Evolutionary conservation across 2,329 filamentous ascomycete species (phyloP).

Genomic region (Colletotrichum costaricense): DNA sequence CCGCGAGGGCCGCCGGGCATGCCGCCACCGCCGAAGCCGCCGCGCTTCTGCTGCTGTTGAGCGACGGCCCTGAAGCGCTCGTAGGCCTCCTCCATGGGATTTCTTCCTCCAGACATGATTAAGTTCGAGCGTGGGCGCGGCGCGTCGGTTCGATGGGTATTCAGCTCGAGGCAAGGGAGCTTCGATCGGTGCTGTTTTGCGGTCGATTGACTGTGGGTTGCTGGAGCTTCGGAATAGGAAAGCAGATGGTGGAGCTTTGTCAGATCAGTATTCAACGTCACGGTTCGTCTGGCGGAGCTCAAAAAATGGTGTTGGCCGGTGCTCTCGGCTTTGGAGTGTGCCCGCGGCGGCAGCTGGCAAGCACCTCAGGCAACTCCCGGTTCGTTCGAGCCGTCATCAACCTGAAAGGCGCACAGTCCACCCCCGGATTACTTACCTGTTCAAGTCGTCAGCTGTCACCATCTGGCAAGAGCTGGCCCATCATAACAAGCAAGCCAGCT

Average conservation of each 20-base stretch:
- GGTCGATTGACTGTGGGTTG: background rate
- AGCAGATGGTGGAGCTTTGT: slow-evolving; percentile 31
- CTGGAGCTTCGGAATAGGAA: slow-evolving; percentile 13
- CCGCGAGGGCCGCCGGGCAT: slow-evolving; percentile 51
- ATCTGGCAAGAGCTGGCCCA: background rate
- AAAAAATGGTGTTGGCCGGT: slow-evolving; percentile 33
- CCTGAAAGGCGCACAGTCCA: slow-evolving; percentile 2
- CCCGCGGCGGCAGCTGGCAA: background rate
- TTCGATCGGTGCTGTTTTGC: background rate
- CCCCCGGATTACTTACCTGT: background rate
- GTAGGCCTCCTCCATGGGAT: slow-evolving; percentile 62
- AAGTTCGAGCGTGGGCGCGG: background rate
- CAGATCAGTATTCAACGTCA: slow-evolving; percentile 32
- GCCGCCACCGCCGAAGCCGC: slow-evolving; percentile 52
- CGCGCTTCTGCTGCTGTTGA: slow-evolving; percentile 51
- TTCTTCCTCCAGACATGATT: slow-evolving; percentile 40
- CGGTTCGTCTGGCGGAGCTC: slow-evolving; percentile 30
- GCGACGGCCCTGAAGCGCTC: slow-evolving; percentile 62
- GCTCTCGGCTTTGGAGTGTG: slow-evolving; percentile 19
- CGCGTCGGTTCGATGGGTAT: background rate
- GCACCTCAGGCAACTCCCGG: slow-evolving; percentile 18
- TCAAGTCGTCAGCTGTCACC: background rate
- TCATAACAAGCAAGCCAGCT: too few species aligned
- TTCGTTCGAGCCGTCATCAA: slow-evolving; percentile 4
- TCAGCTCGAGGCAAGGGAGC: background rate